Evolutionary conservation across 2,329 filamentous ascomycete genomes (phyloP).

Genomic region (Alternaria metachromatica): DNA sequence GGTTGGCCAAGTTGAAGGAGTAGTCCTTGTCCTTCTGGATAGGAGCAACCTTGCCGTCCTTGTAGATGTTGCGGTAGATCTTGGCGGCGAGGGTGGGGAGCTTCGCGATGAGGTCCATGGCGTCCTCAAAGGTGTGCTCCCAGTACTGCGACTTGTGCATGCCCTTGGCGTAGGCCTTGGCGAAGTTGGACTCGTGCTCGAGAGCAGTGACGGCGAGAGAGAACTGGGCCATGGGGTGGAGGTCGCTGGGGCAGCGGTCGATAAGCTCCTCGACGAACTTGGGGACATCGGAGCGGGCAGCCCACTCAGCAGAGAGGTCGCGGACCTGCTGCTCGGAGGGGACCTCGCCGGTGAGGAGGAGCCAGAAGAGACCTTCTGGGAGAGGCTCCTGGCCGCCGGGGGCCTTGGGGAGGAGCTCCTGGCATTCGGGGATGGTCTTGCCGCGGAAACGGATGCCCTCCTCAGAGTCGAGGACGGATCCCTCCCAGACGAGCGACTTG

Average conservation of each 20-base stretch:
- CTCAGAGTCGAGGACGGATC: constrained; percentile 93
- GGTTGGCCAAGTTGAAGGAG: constrained; percentile 99
- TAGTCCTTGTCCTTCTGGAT: constrained; percentile 99
- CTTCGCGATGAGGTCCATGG: constrained; percentile 99
- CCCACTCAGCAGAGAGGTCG: constrained; percentile 98
- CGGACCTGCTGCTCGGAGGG: constrained; percentile 98
- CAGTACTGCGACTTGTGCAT: constrained; percentile 99
- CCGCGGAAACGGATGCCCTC: constrained; percentile 99
- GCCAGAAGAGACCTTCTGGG: constrained; percentile 99
- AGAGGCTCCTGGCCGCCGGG: constrained; percentile 96
- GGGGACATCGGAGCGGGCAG: constrained; percentile 93
- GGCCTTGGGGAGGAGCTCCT: constrained; percentile 95
- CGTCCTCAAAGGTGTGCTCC: constrained; percentile 99
- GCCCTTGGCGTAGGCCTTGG: constrained; percentile 98
- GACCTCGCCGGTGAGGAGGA: constrained; percentile 96
- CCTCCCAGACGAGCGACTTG: constrained; percentile 97
- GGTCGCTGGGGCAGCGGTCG: constrained; percentile 97
- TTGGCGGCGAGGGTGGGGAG: constrained; percentile 95
- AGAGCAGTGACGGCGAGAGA: constrained; percentile 96
- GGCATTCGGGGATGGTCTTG: constrained; percentile 99
- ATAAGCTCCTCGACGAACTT: constrained; percentile 99
- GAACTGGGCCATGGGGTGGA: constrained; percentile 99
- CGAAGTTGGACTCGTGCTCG: constrained; percentile 96
- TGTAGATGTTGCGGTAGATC: constrained; percentile 99
- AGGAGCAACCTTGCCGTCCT: constrained; percentile 96